Base-by-base conservation (phyloP, 2,329 filamentous ascomycete genomes). In the Nemania sp. region DNA sequence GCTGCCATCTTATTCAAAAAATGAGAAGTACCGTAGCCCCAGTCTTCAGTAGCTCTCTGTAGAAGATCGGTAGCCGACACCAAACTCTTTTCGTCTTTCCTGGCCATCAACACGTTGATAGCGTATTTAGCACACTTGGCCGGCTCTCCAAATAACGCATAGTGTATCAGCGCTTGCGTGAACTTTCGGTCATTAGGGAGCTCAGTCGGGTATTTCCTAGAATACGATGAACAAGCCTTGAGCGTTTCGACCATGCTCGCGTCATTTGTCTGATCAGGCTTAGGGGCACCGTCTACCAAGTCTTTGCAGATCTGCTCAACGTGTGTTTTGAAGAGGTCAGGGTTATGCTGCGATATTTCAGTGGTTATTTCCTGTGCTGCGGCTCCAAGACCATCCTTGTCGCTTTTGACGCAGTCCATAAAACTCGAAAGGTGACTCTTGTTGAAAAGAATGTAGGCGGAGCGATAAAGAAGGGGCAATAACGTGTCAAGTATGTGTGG, bases 201-300 rank as follows among this genome's bases (percentile, higher is more conserved):
- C 62, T 98, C 93, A 11, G 87, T 83, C 0, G 94, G 88, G 67
- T 96, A 94, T 68, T 89, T 92, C 70, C 89, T 89, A 1, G 93
- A 91, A 73, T 97, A 99, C 1, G 90, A 92, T 10, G 94, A 90
- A 73, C 95, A 97, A 2, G 96, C 94, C 73, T 96, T 97, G 60
- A 99, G 81, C 1, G 94, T 94, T 70, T 97, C 91, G 12, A 95
- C 91, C n/a, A 91, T 88, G 2, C 85, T 83, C 1, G 86, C 75
- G 54, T 94, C 90, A 63, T 93, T 93, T 1, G 82, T 72, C 54
- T 84, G 85, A 17, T 81, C 86, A 18, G 85, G 81, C 3, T 86
- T 87, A 0, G 95, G 95, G 1, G 91, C 90, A 69, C 93, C 88
- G 25, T 91, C 86, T 65, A 92, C 86, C 17, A 99, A 83, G 60